Evolutionary conservation across 2,329 filamentous ascomycete genomes (phyloP).

Genomic region (Sarocladiaceae sp.): DNA sequence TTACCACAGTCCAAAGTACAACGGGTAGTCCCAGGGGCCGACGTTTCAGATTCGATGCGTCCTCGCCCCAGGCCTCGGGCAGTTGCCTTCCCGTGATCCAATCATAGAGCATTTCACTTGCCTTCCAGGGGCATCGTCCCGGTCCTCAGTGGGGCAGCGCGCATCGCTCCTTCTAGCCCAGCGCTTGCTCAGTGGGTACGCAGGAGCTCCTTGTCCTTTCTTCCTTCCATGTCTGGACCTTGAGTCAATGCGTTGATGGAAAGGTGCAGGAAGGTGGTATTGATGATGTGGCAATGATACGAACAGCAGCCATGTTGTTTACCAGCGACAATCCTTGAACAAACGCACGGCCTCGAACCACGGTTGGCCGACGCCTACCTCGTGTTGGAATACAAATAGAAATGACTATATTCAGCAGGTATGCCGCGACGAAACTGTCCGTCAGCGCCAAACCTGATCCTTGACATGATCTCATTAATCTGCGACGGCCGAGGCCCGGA

Average conservation of each 20-base stretch:
- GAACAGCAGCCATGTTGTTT: too few relatives aligned
- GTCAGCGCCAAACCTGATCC: too few relatives aligned
- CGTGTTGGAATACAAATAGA: too few relatives aligned
- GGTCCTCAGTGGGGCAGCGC: neutral
- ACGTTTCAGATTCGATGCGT: slow-evolving; percentile 7
- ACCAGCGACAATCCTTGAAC: too few relatives aligned
- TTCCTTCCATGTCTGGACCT: neutral
- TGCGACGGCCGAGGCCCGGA: neutral
- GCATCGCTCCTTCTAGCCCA: neutral
- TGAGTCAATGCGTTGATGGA: too few relatives aligned
- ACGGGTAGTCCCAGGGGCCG: neutral
- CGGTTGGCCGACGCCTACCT: too few relatives aligned
- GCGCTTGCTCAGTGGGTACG: too few relatives aligned
- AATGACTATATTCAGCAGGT: too few relatives aligned
- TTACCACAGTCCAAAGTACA: neutral
- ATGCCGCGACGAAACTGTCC: too few relatives aligned
- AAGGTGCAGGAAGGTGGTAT: neutral
- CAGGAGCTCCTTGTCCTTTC: too few relatives aligned
- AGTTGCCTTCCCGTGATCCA: neutral
- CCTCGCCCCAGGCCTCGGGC: slow-evolving; percentile 4
- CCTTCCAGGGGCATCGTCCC: neutral
- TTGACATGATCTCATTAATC: slow-evolving; percentile 1
- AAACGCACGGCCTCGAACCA: too few relatives aligned
- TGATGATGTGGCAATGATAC: too few relatives aligned
- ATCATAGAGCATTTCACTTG: neutral